Percentiles rank a stretch among this genome's conserved stretches.
Conservation (phyloP, 164 flowering plant species). For the Warburgia ugandensis region DNA sequence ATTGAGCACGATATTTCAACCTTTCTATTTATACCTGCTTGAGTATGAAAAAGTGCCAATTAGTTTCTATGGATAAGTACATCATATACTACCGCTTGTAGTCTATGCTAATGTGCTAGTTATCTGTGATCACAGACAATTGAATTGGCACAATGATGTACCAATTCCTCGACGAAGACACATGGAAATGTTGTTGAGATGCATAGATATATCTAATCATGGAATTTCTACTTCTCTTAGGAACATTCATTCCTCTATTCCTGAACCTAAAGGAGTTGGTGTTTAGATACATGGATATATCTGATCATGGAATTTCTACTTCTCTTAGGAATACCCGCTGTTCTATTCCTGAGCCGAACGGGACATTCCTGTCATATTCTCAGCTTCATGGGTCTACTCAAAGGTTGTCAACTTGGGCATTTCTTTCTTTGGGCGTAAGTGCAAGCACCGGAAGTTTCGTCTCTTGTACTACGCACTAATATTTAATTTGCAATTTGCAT, state of each 20-base stretch:
- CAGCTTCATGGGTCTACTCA: slow-evolving; percentile 77
- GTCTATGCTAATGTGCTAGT: slow-evolving; percentile 7
- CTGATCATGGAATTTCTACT: slow-evolving; percentile 42
- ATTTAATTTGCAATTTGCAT: too few species aligned
- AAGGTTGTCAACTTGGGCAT: slow-evolving; percentile 67
- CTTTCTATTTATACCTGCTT: slow-evolving; percentile 66
- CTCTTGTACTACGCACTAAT: background rate
- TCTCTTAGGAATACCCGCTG: slow-evolving; percentile 16
- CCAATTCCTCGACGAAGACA: slow-evolving; percentile 61
- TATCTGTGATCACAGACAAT: slow-evolving; percentile 48
- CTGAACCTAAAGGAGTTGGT: slow-evolving; percentile 37
- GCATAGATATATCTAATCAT: slow-evolving; percentile 60
- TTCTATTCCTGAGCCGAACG: slow-evolving; percentile 20
- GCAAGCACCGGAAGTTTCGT: slow-evolving; percentile 33
- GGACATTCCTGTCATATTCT: slow-evolving; percentile 35
- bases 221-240: slow-evolving; percentile 25
- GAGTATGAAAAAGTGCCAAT: slow-evolving; percentile 76
- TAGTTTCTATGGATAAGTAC: background rate
- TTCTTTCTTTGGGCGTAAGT: slow-evolving; percentile 71
- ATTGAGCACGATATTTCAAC: slow-evolving; percentile 86
- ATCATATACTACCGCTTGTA: background rate
- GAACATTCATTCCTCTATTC: slow-evolving; percentile 15
- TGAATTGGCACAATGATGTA: slow-evolving; percentile 85
- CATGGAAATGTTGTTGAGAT: slow-evolving; percentile 39
- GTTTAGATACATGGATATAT: slow-evolving; percentile 51